phyloP scores from a whole-genome alignment of 805 yeast genomes.

The Candida taoyuanica region DNA sequence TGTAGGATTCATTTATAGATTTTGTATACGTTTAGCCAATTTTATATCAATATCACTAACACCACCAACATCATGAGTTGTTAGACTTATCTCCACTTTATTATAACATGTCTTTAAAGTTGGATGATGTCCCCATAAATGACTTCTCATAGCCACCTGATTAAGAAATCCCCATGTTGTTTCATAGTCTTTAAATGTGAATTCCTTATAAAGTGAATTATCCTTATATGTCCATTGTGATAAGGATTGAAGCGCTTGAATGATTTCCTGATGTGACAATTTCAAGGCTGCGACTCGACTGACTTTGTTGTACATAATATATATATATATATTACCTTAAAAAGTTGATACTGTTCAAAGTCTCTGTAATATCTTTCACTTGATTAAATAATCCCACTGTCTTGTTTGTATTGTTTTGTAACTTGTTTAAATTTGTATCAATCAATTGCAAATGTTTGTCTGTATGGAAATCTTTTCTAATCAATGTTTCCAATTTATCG shows the following conservation, averaged over 20 bases:
- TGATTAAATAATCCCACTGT: conserved; percentile 8
- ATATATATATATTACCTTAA: neutral
- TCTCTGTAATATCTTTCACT: conserved; percentile 13
- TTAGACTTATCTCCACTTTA: conserved; percentile 45
- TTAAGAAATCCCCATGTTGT: conserved; percentile 63
- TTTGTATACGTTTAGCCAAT: conserved; percentile 54
- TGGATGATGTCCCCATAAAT: conserved; percentile 65
- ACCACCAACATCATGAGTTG: conserved; percentile 61
- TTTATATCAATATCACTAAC: conserved; percentile 53
- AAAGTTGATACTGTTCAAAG: conserved; percentile 7
- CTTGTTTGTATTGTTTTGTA: conserved; percentile 20
- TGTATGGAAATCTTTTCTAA: conserved; percentile 17
- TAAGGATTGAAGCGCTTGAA: conserved; percentile 16
- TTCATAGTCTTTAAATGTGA: conserved; percentile 47
- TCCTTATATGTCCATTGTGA: conserved; percentile 25
- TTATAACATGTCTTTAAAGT: conserved; percentile 60
- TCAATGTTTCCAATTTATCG: conserved; percentile 8
- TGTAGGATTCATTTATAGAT: neutral
- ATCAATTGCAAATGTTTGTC: conserved; percentile 16
- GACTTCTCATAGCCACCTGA: conserved; percentile 52
- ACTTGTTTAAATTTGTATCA: conserved; percentile 19
- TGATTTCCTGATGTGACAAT: conserved; percentile 25
- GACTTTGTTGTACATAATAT: conserved; percentile 36
- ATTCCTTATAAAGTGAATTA: conserved; percentile 30
- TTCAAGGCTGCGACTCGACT: conserved; percentile 28